Evolutionary conservation across 805 yeast species (phyloP).

Genomic region (Candida caryicola): DNA sequence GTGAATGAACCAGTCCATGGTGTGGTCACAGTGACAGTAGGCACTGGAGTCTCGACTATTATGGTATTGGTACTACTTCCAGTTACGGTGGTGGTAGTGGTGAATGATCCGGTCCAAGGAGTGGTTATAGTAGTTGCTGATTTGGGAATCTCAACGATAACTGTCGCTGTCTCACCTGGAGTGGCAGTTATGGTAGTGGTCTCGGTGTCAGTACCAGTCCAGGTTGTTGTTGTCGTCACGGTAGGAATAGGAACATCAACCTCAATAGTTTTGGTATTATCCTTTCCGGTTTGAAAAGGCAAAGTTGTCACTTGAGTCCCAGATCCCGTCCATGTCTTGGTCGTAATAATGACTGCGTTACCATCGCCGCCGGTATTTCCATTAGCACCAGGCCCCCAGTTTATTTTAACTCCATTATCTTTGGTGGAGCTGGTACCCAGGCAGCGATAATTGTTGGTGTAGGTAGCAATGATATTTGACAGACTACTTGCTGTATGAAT

Average conservation of each 20-base stretch:
- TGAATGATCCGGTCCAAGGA: constrained; percentile 7
- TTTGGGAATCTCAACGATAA: constrained; percentile 12
- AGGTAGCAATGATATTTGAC: too few relatives aligned
- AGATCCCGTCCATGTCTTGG: constrained; percentile 18
- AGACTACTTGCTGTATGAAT: too few relatives aligned
- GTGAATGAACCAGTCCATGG: constrained; percentile 14
- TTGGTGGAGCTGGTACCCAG: background rate
- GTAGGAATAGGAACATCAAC: constrained; percentile 15
- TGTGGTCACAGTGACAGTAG: constrained; percentile 14
- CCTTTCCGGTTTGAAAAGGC: constrained; percentile 3
- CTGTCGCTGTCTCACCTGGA: constrained; percentile 13
- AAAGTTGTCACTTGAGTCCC: constrained; percentile 19
- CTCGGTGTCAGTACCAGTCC: constrained; percentile 6
- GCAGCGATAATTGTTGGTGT: background rate
- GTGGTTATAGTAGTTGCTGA: constrained; percentile 12
- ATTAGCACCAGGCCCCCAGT: constrained; percentile 6
- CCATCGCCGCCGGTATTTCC: constrained; percentile 9
- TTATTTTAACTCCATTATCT: background rate
- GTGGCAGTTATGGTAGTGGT: constrained; percentile 7
- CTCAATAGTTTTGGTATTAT: constrained; percentile 13
- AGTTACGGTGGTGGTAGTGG: constrained; percentile 6
- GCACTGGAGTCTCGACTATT: constrained; percentile 13
- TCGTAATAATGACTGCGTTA: constrained; percentile 6
- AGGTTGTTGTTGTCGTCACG: constrained; percentile 6
- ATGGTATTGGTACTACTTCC: constrained; percentile 12